These are phyloP conservation scores for Moesziomyces aphidis DNA, from an alignment of 1,284 basidiomycete genomes.

Conservation along the genomic window DNA sequence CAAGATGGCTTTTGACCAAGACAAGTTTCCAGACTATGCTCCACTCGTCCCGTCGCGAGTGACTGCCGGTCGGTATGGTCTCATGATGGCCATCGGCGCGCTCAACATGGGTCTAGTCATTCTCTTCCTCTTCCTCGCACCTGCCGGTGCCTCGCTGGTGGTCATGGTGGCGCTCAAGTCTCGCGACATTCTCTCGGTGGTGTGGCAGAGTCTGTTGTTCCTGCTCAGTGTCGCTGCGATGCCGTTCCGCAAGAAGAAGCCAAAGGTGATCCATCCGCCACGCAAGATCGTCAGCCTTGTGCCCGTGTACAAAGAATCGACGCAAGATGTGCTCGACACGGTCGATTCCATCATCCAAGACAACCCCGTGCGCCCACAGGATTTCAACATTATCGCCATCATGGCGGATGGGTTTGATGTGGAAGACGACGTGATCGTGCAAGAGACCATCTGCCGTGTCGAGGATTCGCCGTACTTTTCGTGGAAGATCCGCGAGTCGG, in stretches of 20 bases:
- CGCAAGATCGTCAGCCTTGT: conserved; percentile 36
- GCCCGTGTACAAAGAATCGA: conserved; percentile 35
- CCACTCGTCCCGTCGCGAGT: conserved; percentile 28
- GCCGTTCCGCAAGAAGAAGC: conserved; percentile 21
- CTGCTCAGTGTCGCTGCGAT: conserved; percentile 1
- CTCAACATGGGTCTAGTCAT: conserved; percentile 26
- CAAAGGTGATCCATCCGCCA: conserved; percentile 17
- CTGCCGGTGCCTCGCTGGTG: conserved; percentile 12
- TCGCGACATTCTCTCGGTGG: conserved; percentile 31
- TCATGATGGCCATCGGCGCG: conserved; percentile 27
- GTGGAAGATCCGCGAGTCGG: conserved; percentile 37
- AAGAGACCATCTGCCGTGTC: conserved; percentile 13
- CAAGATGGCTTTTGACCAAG: conserved; percentile 15
- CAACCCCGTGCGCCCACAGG: conserved; percentile 14
- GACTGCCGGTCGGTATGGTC: conserved; percentile 17
- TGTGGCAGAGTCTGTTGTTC: conserved; percentile 29
- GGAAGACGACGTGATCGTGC: conserved; percentile 29
- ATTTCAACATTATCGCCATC: conserved; percentile 36
- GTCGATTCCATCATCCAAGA: conserved; percentile 39
- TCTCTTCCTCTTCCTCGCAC: conserved; percentile 27
- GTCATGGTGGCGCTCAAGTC: conserved; percentile 32
- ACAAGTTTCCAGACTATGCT: conserved; percentile 23
- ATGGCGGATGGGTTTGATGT: conserved; percentile 39
- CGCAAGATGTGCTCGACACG: conserved; percentile 32
- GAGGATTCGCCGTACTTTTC: conserved; percentile 31